Evolutionary conservation across 345 rosid species (phyloP), one percentile per base, ranked within the genome.

Genomic region (Hibiscus trionum): DNA sequence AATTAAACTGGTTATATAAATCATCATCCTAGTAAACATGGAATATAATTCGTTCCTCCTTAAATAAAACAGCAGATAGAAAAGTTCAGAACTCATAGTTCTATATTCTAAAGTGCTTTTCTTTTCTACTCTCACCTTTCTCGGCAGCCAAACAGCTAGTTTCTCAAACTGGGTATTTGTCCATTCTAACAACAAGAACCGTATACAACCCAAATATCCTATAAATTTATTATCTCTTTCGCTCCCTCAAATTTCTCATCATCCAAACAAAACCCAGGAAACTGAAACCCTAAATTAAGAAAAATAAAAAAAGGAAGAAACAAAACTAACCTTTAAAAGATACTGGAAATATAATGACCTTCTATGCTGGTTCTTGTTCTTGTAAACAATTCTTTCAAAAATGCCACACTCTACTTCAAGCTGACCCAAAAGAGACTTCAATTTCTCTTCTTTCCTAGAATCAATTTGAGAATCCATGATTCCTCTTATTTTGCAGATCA

Each of bases 311-410:
- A 1, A 21, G 1, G 24, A 21, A 21, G 26, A 59, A 31, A 21
- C 1, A 73, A 12, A 64, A 46, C 24, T 52, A 81, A 89, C 99
- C 97, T 92, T 95, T 17, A 88, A 78, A 61, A 92, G 88, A 84
- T 83, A 87, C 80, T 92, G 93, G 74, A 94, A 94, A 78, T 91
- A 94, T 27, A 89, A 86, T 84, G 91, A 84, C 75, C 97, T 86
- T 29, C 97, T 79, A 59, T 94, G 99, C 82, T 94, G 98, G 49
- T 89, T 91, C 90, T 94, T 95, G 83, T 90, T 92, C 80, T 47
- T 37, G 42, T 37, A 37, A 37, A 37, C 42, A 37, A 37, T 37
- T 37, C 42, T 37, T 39, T 39, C 44, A 2, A 39, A 39, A 39
- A 39, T 39, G 44, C 44, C 11, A 7, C 44, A 39, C 9, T 39